phyloP scores from a whole-genome alignment of 768 basidiomycete species.

The Ephemerocybe angulata region DNA sequence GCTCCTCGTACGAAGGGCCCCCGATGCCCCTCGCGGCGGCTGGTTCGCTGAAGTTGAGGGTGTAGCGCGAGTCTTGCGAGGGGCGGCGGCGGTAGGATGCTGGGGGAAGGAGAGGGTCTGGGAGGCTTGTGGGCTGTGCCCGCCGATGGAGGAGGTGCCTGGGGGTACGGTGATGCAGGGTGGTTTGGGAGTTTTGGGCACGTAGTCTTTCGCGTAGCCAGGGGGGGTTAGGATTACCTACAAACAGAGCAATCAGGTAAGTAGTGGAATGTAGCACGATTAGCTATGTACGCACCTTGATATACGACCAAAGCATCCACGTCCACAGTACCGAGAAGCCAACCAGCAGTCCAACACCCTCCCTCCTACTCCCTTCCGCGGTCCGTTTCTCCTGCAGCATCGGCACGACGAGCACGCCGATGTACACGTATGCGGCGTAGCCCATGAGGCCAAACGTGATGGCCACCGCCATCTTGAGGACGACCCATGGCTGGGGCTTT shows the following conservation, averaged over 20 bases:
- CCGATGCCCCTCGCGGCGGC: conserved; percentile 28
- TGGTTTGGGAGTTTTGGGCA: conserved; percentile 7
- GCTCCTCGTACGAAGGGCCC: conserved; percentile 43
- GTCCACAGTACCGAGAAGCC: conserved; percentile 60
- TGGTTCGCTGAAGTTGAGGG: not conserved
- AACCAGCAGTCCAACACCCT: conserved; percentile 63
- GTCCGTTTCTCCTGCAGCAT: conserved; percentile 51
- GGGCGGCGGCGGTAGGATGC: not conserved
- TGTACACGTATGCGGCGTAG: conserved; percentile 76
- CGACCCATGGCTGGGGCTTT: conserved; percentile 69
- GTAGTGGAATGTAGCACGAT: too few relatives aligned
- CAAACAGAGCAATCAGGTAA: not conserved
- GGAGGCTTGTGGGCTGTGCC: not conserved
- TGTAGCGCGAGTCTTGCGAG: not conserved
- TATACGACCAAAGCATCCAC: conserved; percentile 77
- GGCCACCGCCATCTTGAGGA: conserved; percentile 63
- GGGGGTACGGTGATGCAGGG: not conserved
- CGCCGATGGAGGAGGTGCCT: not conserved
- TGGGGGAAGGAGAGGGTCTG: not conserved
- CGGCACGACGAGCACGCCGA: conserved; percentile 64
- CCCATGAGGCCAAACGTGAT: conserved; percentile 57
- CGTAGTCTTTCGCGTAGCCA: conserved; percentile 63
- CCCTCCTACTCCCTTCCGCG: conserved; percentile 44
- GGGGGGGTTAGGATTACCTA: conserved; percentile 67
- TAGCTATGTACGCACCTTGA: conserved; percentile 48